Base-by-base conservation (phyloP, 1,284 basidiomycete species). In the Rhodotorula sp. region DNA sequence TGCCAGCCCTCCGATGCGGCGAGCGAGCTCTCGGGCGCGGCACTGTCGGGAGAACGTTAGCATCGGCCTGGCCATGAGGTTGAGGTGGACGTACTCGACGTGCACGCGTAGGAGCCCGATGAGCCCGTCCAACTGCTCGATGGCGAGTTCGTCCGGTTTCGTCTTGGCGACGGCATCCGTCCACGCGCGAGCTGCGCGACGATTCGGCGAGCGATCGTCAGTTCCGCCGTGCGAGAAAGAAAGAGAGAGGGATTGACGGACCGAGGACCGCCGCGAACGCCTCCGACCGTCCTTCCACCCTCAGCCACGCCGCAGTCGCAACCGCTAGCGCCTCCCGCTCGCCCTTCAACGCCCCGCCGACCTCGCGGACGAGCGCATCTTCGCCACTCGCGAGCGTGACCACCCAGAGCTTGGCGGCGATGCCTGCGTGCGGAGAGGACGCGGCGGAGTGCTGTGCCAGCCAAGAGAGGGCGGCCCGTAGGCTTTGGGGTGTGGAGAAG, bases 121-220 rank as follows among this genome's bases (percentile, higher is more conserved):
- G 27, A 57, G 41, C 15, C 22, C 0, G 3, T 50, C 36, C 29
- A 70, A 34, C 48, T 54, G 37, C 0, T 10, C 21, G 12, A 27
- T 27, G n/a, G 61, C 5, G 1, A 57, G 17, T 9, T 37, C 29
- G 3, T 17, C 15, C 19, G 21, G 3, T 0, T 32, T 15, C 27
- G 29, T 25, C 15, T n/a, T 41, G 34, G n/a, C 46, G 32, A 34
- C n/a, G 25, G 12, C 1, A 6, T n/a, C 3, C 22, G 56, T 34
- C 65, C 53, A 60, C 13, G 46, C 51, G 22, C 56, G 54, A 29
- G 50, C 69, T 70, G 51, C 22, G 15, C 44, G 44, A 12, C 25
- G 12, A 21, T 15, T 27, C 3, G 19, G 12, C 27, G 2, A 48
- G 13, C 37, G 29, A n/a, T 13, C 13, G 66, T 68, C 48, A 64